Evolutionary conservation across 108 stramenopile species (phyloP), one percentile per base, ranked within the genome.

Genomic region (Fistulifera solaris): DNA sequence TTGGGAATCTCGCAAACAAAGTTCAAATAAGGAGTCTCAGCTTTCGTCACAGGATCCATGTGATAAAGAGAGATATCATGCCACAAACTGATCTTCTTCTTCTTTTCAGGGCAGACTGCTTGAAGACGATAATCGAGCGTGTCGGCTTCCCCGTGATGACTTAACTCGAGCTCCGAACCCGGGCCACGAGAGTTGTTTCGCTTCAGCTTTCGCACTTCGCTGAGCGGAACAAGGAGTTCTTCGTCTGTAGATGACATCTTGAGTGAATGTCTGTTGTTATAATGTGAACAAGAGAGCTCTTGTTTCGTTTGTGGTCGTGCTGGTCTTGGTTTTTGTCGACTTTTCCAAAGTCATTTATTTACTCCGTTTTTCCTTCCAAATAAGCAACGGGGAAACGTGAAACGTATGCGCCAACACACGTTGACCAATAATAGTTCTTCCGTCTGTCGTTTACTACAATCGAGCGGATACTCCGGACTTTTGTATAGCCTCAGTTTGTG

Each of bases 1-100:
- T 95, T 94, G 49, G 94, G 94, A 68, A 98, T 98, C 71, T 98
- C 96, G 52, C 94, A 95, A 19, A 97, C 88, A 61, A 95, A 97
- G 72, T 95, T 94, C 27, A 86, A 65, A 60, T 78, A 84, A 19
- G 70, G 75, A 13, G 93, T 92, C 26, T 68, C 59, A 7, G 71
- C 44, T 40, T 81, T 73, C 27, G 72, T 86, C 1, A 67, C 68
- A n/a, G 78, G 76, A 46, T 85, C 81, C 11, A 83, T 61, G 58
- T 90, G 84, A 19, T 67, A 61, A 18, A 95, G 62, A 41, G 75
- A 81, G 26, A 95, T 73, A 61, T 95, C 94, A 71, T 95, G 90
- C 94, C 94, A 95, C 14, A 92, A 73, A 38, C 83, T 85, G 54
- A 95, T 73, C 12, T 71, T 68, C 62, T 82, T 86, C 40, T 66